Base-by-base conservation (phyloP, 2,329 filamentous ascomycete genomes). In the Penicillium janthinellum region DNA sequence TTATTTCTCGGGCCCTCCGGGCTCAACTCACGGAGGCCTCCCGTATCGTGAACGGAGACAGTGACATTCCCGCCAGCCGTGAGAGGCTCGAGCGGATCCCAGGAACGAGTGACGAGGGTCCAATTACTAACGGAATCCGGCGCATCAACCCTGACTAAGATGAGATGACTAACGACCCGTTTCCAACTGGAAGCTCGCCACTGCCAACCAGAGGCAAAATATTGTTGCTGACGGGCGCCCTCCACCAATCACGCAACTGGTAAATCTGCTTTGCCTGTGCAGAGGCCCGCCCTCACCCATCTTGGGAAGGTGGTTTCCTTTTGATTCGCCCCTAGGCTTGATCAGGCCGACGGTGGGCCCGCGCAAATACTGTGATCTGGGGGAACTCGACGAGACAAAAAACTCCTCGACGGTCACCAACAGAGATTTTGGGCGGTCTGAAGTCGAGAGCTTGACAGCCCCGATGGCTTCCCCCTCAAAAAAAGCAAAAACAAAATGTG, bases 181-280 rank as follows among this genome's bases (percentile, higher is more conserved):
- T 39, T 39, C 17, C 17, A 44, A 57, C 15, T 54, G 55, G 56
- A 54, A 54, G 20, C 57, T 56, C 50, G 56, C 41, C 22, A 45
- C 48, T 53, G n/a, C 54, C 68, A 75, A 73, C 71, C 22, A 64
- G 20, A 50, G 39, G 5, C 4, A 0, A 7, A 1, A 51, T n/a
- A 73, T 68, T 66, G 55, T 12, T 61, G 67, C 59, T 69, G 52
- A 69, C 25, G 28, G 4, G 2, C 1, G 0, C 0, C 5, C 14
- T n/a, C 5, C 5, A 25, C 72, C 69, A 75, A 73, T 75, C 35
- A 67, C 0, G 3, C 5, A 0, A 0, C 0, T 2, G 1, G 50
- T 3, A 74, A 70, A 69, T 59, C 58, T 65, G 71, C 64, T 74
- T 74, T 74, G 67, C 70, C 70, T 58, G 44, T 44, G 56, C 58